Base-by-base conservation (phyloP, 2,329 filamentous ascomycete genomes). In the Clonostachys chloroleuca region DNA sequence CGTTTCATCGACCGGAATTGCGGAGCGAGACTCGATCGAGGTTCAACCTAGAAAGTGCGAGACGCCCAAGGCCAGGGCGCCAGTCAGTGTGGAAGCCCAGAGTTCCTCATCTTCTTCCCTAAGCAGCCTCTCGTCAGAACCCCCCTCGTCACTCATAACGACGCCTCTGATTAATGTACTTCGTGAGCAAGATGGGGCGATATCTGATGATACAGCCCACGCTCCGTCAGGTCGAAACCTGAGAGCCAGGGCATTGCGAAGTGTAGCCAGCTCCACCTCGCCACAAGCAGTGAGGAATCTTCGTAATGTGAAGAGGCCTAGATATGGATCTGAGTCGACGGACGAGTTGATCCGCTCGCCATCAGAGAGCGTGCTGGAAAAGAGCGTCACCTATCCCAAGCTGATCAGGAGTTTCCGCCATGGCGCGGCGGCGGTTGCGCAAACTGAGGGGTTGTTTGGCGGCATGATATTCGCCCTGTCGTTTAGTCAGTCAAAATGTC, bases 391-490 rank as follows among this genome's bases (percentile, higher is more conserved):
- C 4, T 56, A 59, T 8, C 48, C 56, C 5, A 65, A 60, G 49
- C 49, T 54, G 6, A 57, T 47, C n/a, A 56, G 57, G 36, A 55
- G 52, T 2, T 59, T 59, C 20, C 55, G 59, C 13, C 59, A 60
- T 2, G 58, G 59, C 18, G 55, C 57, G 14, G 59, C 60, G 44
- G 63, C 56, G 34, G 47, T 65, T 8, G 56, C 50, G 9, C 50
- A 56, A 47, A 57, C 47, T 34, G 51, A 52, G 52, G 51, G 58
- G 4, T 42, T 95, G 0, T 96, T 97, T 57, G 68, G 78, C 2
- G 83, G 84, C 40, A 96, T 96, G 91, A 83, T 82, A 0, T 96
- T 97, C 65, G 91, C 91, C 0, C 78, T 96, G 12, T 92, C 90
- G 0, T 89, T 90, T 51, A 30, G 24, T 2, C 75, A 75, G 54